Base-by-base conservation (phyloP, 169 alveolate genomes). In the Plasmodium malariae region DNA sequence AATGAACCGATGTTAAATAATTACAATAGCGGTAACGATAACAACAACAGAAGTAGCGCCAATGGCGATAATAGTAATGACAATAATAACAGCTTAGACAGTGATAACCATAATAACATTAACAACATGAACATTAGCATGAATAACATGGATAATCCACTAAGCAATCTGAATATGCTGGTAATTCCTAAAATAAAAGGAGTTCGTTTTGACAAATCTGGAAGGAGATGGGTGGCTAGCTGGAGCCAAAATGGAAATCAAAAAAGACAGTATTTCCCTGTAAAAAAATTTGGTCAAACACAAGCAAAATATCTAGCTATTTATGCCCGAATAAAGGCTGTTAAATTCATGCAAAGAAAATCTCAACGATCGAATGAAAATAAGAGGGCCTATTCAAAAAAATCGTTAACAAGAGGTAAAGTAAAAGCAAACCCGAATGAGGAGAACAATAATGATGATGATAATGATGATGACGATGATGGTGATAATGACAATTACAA, bases 241-340 rank as follows among this genome's bases (percentile, higher is more conserved):
- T 94, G 96, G 96, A 94, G 95, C 7, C 94, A 94, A n/a, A 94
- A 92, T 54, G 96, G 96, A 36, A 94, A 94, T 85, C 93, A 94
- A 26, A 94, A 94, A 30, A 92, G 96, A 69, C 93, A 94, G 32
- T 92, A 94, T 55, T 94, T 94, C 45, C 94, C 96, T 17, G 91
- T 94, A 9, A 94, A 94, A 37, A 94, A 92, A 69, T 94, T 92
- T 80, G 96, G 96, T 21, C 93, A 90, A 48, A 88, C 92, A 30
- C 95, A 94, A 72, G 96, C 96, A 19, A 76, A 89, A 34, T 88
- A 93, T 60, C 68, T 94, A 71, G 96, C 96, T 17, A 92, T 94
- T 45, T 91, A 92, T 88, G 96, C 96, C 17, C 54, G 96, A 65
- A 94, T 92, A 59, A 92, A 92, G 86, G 96, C 95, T 0, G 96